Evolutionary conservation across 176 grass and related monocot genomes (phyloP).

Genomic region (Oryza australiensis): DNA sequence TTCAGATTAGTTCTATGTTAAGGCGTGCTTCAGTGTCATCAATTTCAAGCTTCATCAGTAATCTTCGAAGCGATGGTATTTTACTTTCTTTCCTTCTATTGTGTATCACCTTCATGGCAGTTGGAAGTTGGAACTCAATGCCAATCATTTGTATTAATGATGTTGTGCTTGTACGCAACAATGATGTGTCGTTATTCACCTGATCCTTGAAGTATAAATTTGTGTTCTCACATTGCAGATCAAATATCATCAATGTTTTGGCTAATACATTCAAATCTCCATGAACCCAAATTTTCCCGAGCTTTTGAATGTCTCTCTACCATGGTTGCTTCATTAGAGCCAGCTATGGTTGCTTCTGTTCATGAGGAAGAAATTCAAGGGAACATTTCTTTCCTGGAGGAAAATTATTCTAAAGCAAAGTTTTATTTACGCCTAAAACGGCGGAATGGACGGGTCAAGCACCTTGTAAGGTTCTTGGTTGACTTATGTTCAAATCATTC

Average conservation of each 20-base stretch:
- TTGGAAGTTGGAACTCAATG: neutral
- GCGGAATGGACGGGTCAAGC: conserved; percentile 87
- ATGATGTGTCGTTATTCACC: neutral
- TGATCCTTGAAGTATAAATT: neutral
- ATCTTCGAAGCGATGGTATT: conserved; percentile 79
- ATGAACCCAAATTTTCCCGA: conserved; percentile 63
- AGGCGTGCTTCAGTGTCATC: conserved; percentile 65
- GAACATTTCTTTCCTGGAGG: conserved; percentile 52
- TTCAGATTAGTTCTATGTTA: conserved; percentile 86
- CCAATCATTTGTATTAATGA: neutral
- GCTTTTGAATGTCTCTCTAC: conserved; percentile 81
- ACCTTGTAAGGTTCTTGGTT: conserved; percentile 55
- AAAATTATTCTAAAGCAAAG: conserved; percentile 72
- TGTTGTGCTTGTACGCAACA: neutral
- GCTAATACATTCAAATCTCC: conserved; percentile 82
- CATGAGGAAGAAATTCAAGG: conserved; percentile 44
- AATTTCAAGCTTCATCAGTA: conserved; percentile 71
- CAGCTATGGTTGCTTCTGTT: conserved; percentile 49
- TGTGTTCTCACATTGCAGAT: conserved; percentile 57
- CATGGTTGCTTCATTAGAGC: conserved; percentile 73
- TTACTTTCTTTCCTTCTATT: conserved; percentile 14
- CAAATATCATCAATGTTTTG: conserved; percentile 91
- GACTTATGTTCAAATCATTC: neutral
- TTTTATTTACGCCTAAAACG: conserved; percentile 68
- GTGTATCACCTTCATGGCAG: neutral